Base-by-base conservation (phyloP, 768 basidiomycete genomes). In the Pholiota microspora region DNA sequence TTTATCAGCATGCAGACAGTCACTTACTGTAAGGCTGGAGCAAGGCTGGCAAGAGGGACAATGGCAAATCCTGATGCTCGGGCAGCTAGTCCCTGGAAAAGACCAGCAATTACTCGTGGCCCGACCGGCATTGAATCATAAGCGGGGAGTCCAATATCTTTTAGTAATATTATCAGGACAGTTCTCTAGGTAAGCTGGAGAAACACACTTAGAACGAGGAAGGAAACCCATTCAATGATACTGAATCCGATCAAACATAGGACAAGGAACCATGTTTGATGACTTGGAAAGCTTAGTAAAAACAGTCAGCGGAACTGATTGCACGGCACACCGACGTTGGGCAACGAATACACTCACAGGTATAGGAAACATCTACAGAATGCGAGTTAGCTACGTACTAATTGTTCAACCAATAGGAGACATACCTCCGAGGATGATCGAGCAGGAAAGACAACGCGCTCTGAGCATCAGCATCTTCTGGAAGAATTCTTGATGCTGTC, bases 181-280 rank as follows among this genome's bases (percentile, higher is more conserved):
- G 25, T n/a, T 12, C 4, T 4, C 25, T 4, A 25, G n/a, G 15
- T 12, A n/a, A 18, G 8, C 6, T 16, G 7, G n/a, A 4, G 13
- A 27, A 48, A 59, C 73, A 13, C 59, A 78, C 78, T 73, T 1
- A 90, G 75, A 6, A 91, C 77, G 28, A 84, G 72, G 68, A 91
- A 93, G n/a, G 73, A 74, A 1, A 80, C 69, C 84, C 85, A 89
- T 71, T 92, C 89, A 34, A 84, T 74, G 16, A 70, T 57, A 54
- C 86, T 88, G 63, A 89, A 77, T 5, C 70, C 44, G 7, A 81
- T 59, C 34, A 89, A 72, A 42, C 79, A 76, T 8, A 84, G 73
- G 1, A 83, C 61, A 7, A 91, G 71, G 56, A 88, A 87, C 85
- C 87, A 88, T 2, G 87, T 89, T 62, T 89, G 88, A 54, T 88